These are phyloP conservation scores for Populus hybrid DNA, from an alignment of 441 rosid genomes.

Conservation along the genomic window DNA sequence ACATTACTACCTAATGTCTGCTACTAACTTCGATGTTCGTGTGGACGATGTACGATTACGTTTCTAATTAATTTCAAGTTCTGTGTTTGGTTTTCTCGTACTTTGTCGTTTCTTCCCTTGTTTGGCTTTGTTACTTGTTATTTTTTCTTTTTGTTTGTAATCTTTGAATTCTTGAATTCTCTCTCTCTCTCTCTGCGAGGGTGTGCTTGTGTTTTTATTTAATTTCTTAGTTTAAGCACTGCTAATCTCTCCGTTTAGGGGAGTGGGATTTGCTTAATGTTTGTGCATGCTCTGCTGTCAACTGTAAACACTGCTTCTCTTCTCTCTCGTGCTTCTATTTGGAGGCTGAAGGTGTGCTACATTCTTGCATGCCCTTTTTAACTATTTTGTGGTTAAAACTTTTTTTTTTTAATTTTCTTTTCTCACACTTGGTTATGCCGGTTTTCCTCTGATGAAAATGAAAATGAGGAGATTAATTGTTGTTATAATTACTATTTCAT, in stretches of 20 bases:
- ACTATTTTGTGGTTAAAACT: background rate
- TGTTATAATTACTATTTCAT: background rate
- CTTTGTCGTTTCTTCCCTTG: background rate
- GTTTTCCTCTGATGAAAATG: background rate
- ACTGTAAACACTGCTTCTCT: background rate
- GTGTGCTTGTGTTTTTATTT: too few species aligned
- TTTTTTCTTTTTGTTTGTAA: background rate
- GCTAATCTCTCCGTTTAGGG: background rate
- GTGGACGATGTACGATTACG: constrained; percentile 6
- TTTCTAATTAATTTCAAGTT: constrained; percentile 27
- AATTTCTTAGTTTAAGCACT: background rate
- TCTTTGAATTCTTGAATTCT: constrained; percentile 5
- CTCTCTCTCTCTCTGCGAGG: background rate
- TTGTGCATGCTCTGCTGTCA: background rate
- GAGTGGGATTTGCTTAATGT: background rate
- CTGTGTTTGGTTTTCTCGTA: background rate
- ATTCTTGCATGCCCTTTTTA: background rate
- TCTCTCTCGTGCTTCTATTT: background rate
- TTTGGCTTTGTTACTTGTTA: constrained; percentile 1
- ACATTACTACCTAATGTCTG: constrained; percentile 23
- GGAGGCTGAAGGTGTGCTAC: background rate
- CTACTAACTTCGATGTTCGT: constrained; percentile 36
- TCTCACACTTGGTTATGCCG: background rate
- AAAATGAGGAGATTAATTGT: background rate
- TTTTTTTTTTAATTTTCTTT: background rate